Evolutionary conservation across 139 green algal genomes (phyloP).

Genomic region (Chlamydomonas sp.): DNA sequence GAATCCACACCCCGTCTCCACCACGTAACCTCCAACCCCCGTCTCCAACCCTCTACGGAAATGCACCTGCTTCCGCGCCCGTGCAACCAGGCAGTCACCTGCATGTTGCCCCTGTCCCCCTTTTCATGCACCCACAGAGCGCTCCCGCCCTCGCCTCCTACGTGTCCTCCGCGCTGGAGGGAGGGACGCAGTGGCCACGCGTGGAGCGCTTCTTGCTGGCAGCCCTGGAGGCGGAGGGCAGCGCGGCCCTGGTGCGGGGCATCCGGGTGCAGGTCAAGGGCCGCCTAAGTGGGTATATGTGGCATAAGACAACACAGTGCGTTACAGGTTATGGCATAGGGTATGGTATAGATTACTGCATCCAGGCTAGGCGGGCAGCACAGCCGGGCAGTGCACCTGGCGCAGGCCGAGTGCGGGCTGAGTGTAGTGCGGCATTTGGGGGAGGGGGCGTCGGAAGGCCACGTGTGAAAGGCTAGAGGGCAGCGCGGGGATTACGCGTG

Average conservation of each 20-base stretch:
- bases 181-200: conserved; percentile 21
- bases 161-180: conserved; percentile 40
- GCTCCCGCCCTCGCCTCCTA: conserved; percentile 35
- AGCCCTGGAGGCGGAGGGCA: conserved; percentile 31
- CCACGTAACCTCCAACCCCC: no score
- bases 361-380: background rate
- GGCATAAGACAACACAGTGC: no score
- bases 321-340: no score
- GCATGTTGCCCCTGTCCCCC: no score
- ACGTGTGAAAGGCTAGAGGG: background rate
- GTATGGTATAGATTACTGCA: background rate
- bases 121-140: background rate
- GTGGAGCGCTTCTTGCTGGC: conserved; percentile 56
- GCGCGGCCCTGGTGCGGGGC: background rate
- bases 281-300: conserved; percentile 21
- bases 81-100: no score
- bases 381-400: background rate
- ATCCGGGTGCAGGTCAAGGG: conserved; percentile 39
- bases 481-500: background rate
- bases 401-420: background rate
- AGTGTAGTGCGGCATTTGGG: background rate
- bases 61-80: no score
- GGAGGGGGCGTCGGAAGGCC: background rate
- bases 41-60: no score
- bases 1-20: no score